Evolutionary conservation across 768 basidiomycete species (phyloP).

Genomic region (Cystofilobasidium capitatum): DNA sequence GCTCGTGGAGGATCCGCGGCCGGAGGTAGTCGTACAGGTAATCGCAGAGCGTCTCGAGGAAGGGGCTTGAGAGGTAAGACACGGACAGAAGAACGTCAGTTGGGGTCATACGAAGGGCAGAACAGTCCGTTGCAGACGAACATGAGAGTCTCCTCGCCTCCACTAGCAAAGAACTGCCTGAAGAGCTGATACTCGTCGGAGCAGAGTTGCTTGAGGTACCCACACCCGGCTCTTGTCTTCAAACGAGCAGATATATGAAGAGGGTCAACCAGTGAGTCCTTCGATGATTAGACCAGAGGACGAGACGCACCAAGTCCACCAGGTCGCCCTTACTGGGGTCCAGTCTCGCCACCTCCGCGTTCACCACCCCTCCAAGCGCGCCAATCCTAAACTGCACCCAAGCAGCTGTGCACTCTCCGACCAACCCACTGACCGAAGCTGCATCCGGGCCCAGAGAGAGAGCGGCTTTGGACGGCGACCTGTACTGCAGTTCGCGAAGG

Average conservation of each 20-base stretch:
- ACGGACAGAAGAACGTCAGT: neutral
- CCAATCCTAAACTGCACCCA: slow-evolving; percentile 67
- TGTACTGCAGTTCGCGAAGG: slow-evolving; percentile 71
- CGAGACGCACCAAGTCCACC: slow-evolving; percentile 61
- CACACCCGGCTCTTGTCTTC: slow-evolving; percentile 82
- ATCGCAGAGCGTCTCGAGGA: slow-evolving; percentile 84
- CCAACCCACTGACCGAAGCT: slow-evolving; percentile 38
- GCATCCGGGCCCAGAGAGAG: neutral
- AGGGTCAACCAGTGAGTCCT: neutral
- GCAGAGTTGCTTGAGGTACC: slow-evolving; percentile 83
- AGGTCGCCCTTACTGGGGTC: slow-evolving; percentile 71
- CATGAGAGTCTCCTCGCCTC: slow-evolving; percentile 60
- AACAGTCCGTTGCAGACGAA: slow-evolving; percentile 40
- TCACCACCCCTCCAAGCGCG: slow-evolving; percentile 62
- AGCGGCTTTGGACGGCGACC: slow-evolving; percentile 47
- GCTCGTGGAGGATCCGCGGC: slow-evolving; percentile 88
- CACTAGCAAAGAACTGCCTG: slow-evolving; percentile 74
- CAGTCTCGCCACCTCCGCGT: slow-evolving; percentile 70
- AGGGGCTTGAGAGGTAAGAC: slow-evolving; percentile 49
- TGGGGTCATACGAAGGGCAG: neutral
- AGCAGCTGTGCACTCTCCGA: slow-evolving; percentile 76
- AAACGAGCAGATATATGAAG: neutral
- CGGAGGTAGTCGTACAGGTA: slow-evolving; percentile 90
- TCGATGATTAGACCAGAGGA: neutral
- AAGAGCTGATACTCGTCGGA: slow-evolving; percentile 81